These are phyloP conservation scores for Lanmaoa pseudosensibilis DNA, from an alignment of 768 basidiomycete species.

Conservation along the genomic window DNA sequence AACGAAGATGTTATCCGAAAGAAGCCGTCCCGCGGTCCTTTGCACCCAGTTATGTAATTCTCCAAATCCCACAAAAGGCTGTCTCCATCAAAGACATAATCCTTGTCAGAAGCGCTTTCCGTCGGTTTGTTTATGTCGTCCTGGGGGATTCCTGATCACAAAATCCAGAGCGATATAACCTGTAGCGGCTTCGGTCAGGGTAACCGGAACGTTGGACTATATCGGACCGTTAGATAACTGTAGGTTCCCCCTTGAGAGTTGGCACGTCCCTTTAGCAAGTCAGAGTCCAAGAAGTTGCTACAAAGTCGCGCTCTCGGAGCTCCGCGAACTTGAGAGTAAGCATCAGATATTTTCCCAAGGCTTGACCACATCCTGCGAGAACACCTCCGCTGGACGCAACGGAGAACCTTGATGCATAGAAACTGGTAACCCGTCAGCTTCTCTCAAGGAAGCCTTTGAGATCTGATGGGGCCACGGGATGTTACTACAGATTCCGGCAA, in stretches of 20 bases:
- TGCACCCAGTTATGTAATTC: background rate
- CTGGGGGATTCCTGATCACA: background rate
- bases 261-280: background rate
- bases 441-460: background rate
- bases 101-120: background rate
- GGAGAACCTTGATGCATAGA: background rate
- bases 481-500: background rate
- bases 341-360: too few relatives aligned
- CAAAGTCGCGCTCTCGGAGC: background rate
- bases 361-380: background rate
- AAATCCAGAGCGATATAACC: background rate
- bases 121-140: background rate
- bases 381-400: background rate
- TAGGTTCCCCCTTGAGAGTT: background rate
- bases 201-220: too few relatives aligned
- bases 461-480: background rate
- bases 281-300: background rate
- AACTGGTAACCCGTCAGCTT: background rate
- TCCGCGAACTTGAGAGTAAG: background rate
- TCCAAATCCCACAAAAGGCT: background rate
- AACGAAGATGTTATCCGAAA: background rate
- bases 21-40: background rate
- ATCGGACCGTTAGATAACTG: background rate
- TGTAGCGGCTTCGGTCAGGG: background rate
- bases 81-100: background rate